Evolutionary conservation across 257 asterid genomes (phyloP), one percentile per base, ranked within the genome.

Genomic region (Nemophila menziesii): DNA sequence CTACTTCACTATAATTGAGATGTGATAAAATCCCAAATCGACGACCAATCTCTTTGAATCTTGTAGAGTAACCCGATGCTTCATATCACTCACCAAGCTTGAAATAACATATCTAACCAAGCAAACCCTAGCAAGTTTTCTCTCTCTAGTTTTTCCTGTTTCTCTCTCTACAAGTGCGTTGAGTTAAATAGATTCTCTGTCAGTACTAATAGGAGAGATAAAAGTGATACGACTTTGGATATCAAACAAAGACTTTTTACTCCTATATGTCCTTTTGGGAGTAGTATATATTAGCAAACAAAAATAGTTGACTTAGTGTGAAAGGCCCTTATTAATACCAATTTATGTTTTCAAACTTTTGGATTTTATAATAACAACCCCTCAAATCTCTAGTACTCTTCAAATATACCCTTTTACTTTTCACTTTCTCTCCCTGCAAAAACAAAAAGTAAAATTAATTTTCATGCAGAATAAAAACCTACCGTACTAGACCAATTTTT

Each of bases 161-260:
- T 41, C 23, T 40, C 45, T 40, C 8, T 15, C 1, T 39, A 41
- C 9, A 7, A 8, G 15, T 27, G 55, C 56, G 33, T 26, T 26
- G 33, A 26, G 33, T 57, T 54, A 8, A 18, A 16, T 48, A 43
- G 68, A 58, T 60, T 58, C 71, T 57, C 39, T 54, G 65, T 46
- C 69, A 60, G 69, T 52, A 41, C 60, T 64, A 8, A 54, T 64
- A 52, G 39, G 69, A 39, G 55, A 67, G n/a, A 46, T 55, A 67
- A 52, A 53, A 51, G 22, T 33, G 15, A 17, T 41, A 41, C 46
- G 33, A 52, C 42, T 57, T 29, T 58, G 38, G 50, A 55, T 60
- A 55, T 49, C 57, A 56, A 56, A 54, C 59, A 40, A 41, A 22
- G 59, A 49, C 58, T 57, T 60, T 46, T 33, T 38, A 57, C 57